These are phyloP conservation scores for Penicillium rolfsii DNA, from an alignment of 2,329 filamentous ascomycete genomes.

Conservation along the genomic window DNA sequence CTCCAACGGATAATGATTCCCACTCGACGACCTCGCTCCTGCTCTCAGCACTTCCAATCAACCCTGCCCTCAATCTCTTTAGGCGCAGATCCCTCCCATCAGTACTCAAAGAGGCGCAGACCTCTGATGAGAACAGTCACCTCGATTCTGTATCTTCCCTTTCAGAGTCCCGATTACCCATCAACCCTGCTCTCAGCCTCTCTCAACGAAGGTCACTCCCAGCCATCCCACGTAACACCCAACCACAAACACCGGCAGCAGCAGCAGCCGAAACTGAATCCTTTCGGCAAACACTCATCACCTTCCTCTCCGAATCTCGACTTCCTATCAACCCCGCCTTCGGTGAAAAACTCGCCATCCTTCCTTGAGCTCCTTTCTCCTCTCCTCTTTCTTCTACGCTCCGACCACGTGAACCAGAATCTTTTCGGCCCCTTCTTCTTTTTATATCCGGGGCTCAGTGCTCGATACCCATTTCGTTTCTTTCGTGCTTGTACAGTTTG, in stretches of 20 bases:
- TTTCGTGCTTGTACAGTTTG: constrained; percentile 32
- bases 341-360: constrained; percentile 16
- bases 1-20: constrained; percentile 5
- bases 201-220: constrained; percentile 16
- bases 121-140: not conserved
- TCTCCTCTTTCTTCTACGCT: constrained; percentile 5
- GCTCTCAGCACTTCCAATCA: constrained; percentile 22
- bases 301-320: constrained; percentile 23
- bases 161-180: constrained; percentile 10
- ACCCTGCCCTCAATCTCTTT: constrained; percentile 11
- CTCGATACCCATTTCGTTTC: constrained; percentile 38
- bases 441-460: constrained; percentile 22
- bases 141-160: constrained; percentile 1
- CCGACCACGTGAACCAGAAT: constrained; percentile 19
- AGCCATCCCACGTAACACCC: constrained; percentile 9
- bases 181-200: constrained; percentile 14
- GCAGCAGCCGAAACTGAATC: constrained; percentile 2
- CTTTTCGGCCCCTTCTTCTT: constrained; percentile 20
- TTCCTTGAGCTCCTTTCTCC: constrained; percentile 6
- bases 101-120: constrained; percentile 1
- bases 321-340: constrained; percentile 38
- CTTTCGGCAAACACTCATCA: not conserved
- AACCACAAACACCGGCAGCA: not conserved
- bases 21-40: constrained; percentile 15
- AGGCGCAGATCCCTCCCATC: constrained; percentile 13